These are phyloP conservation scores for Erodium trifolium DNA, from an alignment of 441 rosid species.

Conservation along the genomic window DNA sequence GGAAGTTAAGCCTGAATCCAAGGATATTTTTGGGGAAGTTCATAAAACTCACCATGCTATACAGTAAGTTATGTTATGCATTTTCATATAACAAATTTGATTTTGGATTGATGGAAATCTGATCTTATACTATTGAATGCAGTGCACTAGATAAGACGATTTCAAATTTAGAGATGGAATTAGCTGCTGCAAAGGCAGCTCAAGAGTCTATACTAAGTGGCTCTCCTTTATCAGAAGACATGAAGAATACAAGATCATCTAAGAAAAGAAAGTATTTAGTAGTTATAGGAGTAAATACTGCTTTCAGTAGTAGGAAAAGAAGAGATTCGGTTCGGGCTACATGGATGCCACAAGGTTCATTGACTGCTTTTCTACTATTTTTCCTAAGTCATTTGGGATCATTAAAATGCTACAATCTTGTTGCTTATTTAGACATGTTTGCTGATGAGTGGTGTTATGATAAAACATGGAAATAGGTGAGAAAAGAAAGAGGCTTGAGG, in stretches of 20 bases:
- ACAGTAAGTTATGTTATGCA: conserved; percentile 35
- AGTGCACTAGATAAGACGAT: conserved; percentile 86
- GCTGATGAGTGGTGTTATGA: conserved; percentile 10
- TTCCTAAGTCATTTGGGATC: too few species aligned
- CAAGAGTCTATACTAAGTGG: conserved; percentile 64
- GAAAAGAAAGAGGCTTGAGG: conserved; percentile 77
- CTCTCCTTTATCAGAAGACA: conserved; percentile 65
- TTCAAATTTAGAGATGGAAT: conserved; percentile 88
- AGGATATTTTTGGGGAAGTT: conserved; percentile 27
- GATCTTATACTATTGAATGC: conserved; percentile 17
- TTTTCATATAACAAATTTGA: conserved; percentile 16
- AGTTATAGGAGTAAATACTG: conserved; percentile 91
- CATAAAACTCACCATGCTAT: too few species aligned
- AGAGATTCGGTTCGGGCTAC: conserved; percentile 90
- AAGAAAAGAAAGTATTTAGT: conserved; percentile 57
- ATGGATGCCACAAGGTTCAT: conserved; percentile 94
- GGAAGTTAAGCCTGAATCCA: conserved; percentile 58
- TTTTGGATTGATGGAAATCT: conserved; percentile 11
- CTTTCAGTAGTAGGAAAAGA: conserved; percentile 88
- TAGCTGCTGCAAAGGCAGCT: conserved; percentile 82
- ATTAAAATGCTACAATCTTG: not conserved
- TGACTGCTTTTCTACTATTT: conserved; percentile 9
- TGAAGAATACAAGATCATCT: conserved; percentile 31
- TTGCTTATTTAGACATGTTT: conserved; percentile 4
- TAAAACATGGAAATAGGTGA: conserved; percentile 42